Base-by-base conservation (phyloP, 306 rosid genomes). In the Fagus sylvatica region DNA sequence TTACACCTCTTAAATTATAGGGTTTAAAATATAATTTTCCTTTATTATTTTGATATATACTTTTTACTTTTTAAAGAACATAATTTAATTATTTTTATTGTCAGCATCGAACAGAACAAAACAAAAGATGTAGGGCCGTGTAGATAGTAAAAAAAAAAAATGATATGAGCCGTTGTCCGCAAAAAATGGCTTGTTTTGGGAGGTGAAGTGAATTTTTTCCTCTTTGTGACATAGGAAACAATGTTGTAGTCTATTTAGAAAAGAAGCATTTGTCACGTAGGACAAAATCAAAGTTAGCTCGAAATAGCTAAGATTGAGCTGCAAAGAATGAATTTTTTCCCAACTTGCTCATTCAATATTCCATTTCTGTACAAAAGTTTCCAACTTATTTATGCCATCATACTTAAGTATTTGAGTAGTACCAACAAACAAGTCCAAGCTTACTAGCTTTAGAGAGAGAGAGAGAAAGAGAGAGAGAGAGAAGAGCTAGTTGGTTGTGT, bases 281-380 rank as follows among this genome's bases (percentile, higher is more conserved):
- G 89, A 86, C 85, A 85, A 81, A 76, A 69, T 62, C 87, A 41
- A 76, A 69, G 76, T 85, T 89, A 82, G 78, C 93, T 86, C 40
- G 53, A 79, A 77, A 80, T 80, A 72, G 90, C 78, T 72, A 83
- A 83, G 72, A 80, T 54, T 49, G 79, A 32, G 59, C 69, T 69
- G 48, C 49, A 83, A 83, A 73, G 71, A 81, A 85, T 83, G 85
- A 73, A 13, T 72, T 69, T 74, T 79, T 78, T 71, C 72, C 72
- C 90, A 84, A 90, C 81, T 84, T 82, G 88, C 54, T 82, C 85
- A 78, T 83, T 81, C 84, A 68, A 7, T 76, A 78, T 83, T 75
- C 88, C 80, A 73, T 80, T 77, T 66, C 76, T 60, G 68, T 42
- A 42, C 74, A 74, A 4, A 59, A 49, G 36, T 79, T 78, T 83